Evolutionary conservation across 108 stramenopile species (phyloP).

Genomic region (Fistulifera pelliculosa): DNA sequence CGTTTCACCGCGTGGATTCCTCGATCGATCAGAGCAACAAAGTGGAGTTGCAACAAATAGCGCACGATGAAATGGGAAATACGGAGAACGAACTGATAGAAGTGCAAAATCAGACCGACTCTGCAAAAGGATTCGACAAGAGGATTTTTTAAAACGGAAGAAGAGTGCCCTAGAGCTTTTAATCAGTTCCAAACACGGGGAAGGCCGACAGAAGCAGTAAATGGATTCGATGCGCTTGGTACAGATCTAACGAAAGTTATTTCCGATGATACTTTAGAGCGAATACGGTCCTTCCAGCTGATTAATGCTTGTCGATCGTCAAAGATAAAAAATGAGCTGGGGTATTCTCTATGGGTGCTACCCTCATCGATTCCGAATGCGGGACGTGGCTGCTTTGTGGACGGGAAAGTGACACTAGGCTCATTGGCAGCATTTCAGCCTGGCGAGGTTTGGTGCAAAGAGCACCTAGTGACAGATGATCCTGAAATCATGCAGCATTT

Average conservation of each 20-base stretch:
- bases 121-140: too few relatives aligned
- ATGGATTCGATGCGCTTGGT: neutral
- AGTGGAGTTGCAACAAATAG: neutral
- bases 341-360: slow-evolving; percentile 42
- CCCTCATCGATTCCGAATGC: slow-evolving; percentile 64
- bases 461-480: slow-evolving; percentile 32
- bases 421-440: slow-evolving; percentile 73
- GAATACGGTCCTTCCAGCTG: slow-evolving; percentile 64
- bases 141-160: slow-evolving; percentile 41
- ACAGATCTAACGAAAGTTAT: neutral
- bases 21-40: slow-evolving; percentile 18
- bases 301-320: slow-evolving; percentile 58
- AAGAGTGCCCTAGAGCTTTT: slow-evolving; percentile 41
- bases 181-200: slow-evolving; percentile 2
- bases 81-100: too few relatives aligned
- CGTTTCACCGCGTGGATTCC: slow-evolving; percentile 41
- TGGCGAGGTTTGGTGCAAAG: slow-evolving; percentile 74
- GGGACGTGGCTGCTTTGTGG: slow-evolving; percentile 74
- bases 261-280: slow-evolving; percentile 9
- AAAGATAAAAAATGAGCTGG: slow-evolving; percentile 28
- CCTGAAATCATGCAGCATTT: slow-evolving; percentile 5
- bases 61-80: too few relatives aligned
- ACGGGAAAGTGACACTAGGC: slow-evolving; percentile 69
- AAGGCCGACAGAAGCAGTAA: neutral
- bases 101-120: too few relatives aligned